Percentiles rank a stretch among this genome's conserved stretches.
Conservation (phyloP, 2,329 filamentous ascomycete species). For the Fusarium sp. region DNA sequence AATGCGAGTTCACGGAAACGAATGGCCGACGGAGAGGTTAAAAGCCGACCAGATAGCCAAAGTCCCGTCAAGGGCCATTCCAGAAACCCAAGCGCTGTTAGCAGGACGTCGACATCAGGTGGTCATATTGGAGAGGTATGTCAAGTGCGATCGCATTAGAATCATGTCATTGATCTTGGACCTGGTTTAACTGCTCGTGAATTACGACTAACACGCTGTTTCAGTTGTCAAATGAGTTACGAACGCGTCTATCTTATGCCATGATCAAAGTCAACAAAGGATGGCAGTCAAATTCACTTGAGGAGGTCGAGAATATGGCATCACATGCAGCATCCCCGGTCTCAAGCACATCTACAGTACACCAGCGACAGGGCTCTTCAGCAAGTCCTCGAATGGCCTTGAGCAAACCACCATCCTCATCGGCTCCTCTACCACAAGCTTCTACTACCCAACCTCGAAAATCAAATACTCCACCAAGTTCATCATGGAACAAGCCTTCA, state of each 20-base stretch:
- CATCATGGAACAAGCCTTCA: constrained; percentile 52
- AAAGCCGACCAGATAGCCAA: constrained; percentile 61
- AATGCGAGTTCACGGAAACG: constrained; percentile 71
- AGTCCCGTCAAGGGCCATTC: constrained; percentile 72
- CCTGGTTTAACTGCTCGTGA: background rate
- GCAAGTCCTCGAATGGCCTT: constrained; percentile 65
- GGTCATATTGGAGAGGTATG: constrained; percentile 84
- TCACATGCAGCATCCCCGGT: constrained; percentile 76
- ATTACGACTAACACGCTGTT: constrained; percentile 34
- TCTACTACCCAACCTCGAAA: constrained; percentile 46
- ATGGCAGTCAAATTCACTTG: constrained; percentile 83
- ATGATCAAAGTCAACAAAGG: constrained; percentile 94
- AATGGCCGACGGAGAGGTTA: constrained; percentile 81
- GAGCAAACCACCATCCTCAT: constrained; percentile 39
- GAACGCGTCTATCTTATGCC: constrained; percentile 88
- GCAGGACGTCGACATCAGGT: constrained; percentile 69
- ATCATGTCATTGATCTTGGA: constrained; percentile 1
- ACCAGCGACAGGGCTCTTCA: constrained; percentile 64
- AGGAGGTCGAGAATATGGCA: constrained; percentile 81
- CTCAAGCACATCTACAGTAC: constrained; percentile 69
- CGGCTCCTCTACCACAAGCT: constrained; percentile 52
- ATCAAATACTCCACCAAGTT: constrained; percentile 56
- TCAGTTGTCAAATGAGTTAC: constrained; percentile 82
- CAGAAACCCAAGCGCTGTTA: constrained; percentile 78
- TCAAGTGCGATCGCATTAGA: constrained; percentile 32